Conservation (phyloP, 1,139 yeast species). For the Waltiozyma sp. region DNA sequence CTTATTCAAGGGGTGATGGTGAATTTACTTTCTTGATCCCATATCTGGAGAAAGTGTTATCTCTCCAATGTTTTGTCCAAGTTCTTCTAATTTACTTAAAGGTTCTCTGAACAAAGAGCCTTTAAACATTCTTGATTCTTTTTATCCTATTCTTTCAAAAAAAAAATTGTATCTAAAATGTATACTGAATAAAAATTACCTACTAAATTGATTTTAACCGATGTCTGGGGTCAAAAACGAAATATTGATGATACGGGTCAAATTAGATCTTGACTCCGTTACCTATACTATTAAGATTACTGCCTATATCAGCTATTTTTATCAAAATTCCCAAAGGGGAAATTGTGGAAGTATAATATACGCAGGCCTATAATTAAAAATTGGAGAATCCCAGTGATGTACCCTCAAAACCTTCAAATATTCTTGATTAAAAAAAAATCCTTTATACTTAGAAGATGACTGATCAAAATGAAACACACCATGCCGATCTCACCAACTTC, state of each 20-base stretch:
- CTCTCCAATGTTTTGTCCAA: background rate
- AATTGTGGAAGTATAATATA: too few species aligned
- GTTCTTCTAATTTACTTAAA: background rate
- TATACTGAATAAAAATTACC: background rate
- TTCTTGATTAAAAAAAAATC: too few species aligned
- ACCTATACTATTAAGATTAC: too few species aligned
- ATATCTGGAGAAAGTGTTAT: background rate
- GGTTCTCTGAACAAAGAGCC: background rate
- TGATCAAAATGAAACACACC: conserved; percentile 27
- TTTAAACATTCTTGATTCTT: too few species aligned
- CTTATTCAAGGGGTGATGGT: background rate
- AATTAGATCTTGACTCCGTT: too few species aligned
- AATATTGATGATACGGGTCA: too few species aligned
- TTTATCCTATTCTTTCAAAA: background rate
- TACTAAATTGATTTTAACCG: background rate
- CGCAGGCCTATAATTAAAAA: too few species aligned
- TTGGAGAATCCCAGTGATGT: too few species aligned
- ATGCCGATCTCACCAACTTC: conserved; percentile 59
- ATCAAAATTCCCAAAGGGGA: too few species aligned
- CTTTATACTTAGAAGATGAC: background rate
- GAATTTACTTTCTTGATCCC: background rate
- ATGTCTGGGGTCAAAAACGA: background rate
- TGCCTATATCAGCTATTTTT: too few species aligned
- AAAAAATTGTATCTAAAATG: too few species aligned
- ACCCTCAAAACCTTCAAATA: too few species aligned